phyloP scores from a whole-genome alignment of 108 stramenopile genomes.

The Pseudonitzschia pungens region DNA sequence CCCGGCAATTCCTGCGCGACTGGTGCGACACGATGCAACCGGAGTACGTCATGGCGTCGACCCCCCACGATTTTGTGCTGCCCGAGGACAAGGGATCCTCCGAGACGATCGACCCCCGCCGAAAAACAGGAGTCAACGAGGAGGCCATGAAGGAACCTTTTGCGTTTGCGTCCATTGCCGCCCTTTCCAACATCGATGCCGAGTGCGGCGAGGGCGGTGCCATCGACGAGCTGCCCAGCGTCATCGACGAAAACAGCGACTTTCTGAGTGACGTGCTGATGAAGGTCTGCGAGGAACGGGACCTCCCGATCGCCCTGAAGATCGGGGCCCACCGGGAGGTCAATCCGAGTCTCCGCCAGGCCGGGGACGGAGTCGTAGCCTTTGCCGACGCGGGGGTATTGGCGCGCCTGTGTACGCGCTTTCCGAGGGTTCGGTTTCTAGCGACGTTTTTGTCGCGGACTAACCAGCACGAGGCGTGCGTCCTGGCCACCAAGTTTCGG shows the following conservation, averaged over 20 bases:
- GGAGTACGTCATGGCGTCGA: constrained; percentile 92
- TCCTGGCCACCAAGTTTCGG: constrained; percentile 84
- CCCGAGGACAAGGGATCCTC: constrained; percentile 25
- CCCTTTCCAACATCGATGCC: not conserved
- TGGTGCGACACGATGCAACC: constrained; percentile 87
- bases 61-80: constrained; percentile 84
- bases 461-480: constrained; percentile 89
- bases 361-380: constrained; percentile 87
- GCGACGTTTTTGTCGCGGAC: constrained; percentile 84
- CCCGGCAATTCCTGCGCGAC: constrained; percentile 71
- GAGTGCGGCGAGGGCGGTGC: constrained; percentile 42
- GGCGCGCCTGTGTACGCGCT: constrained; percentile 56
- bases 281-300: constrained; percentile 78
- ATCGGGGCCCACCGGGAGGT: constrained; percentile 83
- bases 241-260: constrained; percentile 74
- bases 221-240: constrained; percentile 58
- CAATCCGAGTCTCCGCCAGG: constrained; percentile 63
- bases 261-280: constrained; percentile 78
- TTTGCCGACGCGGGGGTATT: constrained; percentile 71
- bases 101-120: constrained; percentile 18
- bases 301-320: constrained; percentile 84
- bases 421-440: constrained; percentile 83
- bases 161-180: constrained; percentile 49
- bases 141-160: constrained; percentile 64
- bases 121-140: constrained; percentile 55